Conservation (phyloP, 2,329 filamentous ascomycete species). For the Fusarium fracticaudum region DNA sequence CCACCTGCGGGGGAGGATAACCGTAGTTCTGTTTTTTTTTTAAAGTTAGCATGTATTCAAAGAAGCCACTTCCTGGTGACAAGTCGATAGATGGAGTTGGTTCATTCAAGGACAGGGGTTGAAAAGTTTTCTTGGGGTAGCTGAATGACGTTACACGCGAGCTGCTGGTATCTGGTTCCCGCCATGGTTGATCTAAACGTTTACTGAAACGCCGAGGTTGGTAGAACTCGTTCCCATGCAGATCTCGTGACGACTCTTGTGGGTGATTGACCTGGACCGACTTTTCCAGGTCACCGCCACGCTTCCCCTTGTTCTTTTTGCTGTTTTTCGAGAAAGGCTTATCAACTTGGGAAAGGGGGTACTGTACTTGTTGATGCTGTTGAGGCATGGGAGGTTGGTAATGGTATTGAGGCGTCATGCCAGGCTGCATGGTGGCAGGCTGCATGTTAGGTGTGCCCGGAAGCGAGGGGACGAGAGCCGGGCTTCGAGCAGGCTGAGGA, state of each 20-base stretch:
- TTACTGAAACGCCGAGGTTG: constrained; percentile 57
- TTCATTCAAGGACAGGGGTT: constrained; percentile 16
- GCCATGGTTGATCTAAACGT: constrained; percentile 53
- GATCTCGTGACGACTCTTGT: constrained; percentile 51
- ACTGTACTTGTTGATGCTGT: constrained; percentile 70
- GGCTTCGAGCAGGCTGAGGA: constrained; percentile 72
- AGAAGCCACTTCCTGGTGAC: constrained; percentile 74
- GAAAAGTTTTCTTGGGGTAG: constrained; percentile 17
- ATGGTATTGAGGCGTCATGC: constrained; percentile 72
- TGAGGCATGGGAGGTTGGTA: constrained; percentile 67
- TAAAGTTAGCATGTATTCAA: constrained; percentile 77
- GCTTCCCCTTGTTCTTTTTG: constrained; percentile 58
- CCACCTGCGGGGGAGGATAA: constrained; percentile 57
- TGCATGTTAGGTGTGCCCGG: constrained; percentile 77
- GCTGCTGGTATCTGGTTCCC: constrained; percentile 38
- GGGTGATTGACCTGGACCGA: constrained; percentile 52
- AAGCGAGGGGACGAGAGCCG: constrained; percentile 71
- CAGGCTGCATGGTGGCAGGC: constrained; percentile 61
- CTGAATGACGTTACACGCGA: constrained; percentile 35
- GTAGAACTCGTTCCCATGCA: constrained; percentile 47
- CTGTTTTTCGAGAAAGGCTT: constrained; percentile 52
- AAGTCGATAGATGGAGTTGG: constrained; percentile 61
- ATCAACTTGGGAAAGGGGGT: constrained; percentile 52
- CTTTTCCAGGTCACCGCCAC: constrained; percentile 57
- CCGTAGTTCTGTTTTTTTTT: constrained; percentile 73